Percentiles rank a stretch among this genome's conserved stretches.
phyloP scores from a whole-genome alignment of 805 yeast species.

The Pichia gijzeniarum region DNA sequence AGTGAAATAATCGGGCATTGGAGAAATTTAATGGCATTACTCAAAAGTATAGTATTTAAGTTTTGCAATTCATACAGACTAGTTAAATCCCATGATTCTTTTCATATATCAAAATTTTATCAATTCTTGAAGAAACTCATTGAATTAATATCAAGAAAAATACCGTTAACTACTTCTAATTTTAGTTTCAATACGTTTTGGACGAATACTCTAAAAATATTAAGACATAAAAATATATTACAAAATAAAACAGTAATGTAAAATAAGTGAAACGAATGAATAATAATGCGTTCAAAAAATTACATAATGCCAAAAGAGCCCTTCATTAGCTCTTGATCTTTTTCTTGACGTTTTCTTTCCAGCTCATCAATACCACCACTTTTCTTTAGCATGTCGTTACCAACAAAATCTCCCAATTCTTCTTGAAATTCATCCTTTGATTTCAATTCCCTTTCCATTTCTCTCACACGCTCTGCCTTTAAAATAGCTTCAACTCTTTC shows the following conservation, averaged over 20 bases:
- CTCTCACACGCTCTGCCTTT: constrained; percentile 76
- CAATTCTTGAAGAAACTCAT: constrained; percentile 7
- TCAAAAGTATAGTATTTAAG: constrained; percentile 16
- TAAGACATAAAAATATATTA: constrained; percentile 5
- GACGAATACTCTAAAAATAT: not conserved
- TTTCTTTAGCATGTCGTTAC: constrained; percentile 63
- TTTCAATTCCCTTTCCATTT: constrained; percentile 56
- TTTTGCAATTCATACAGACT: constrained; percentile 17
- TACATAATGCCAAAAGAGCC: constrained; percentile 33
- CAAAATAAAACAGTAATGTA: not conserved
- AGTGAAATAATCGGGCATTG: constrained; percentile 15
- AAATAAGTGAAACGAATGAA: not conserved
- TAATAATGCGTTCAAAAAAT: not conserved
- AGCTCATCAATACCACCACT: constrained; percentile 82
- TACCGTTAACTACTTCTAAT: not conserved
- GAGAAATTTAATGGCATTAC: constrained; percentile 14
- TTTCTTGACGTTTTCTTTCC: constrained; percentile 58
- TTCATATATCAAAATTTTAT: constrained; percentile 2
- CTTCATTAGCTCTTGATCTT: constrained; percentile 67
- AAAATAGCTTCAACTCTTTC: constrained; percentile 81
- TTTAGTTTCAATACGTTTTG: constrained; percentile 1
- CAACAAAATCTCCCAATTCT: constrained; percentile 82
- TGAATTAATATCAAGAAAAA: not conserved
- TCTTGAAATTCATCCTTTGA: constrained; percentile 65
- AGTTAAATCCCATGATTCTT: constrained; percentile 9